phyloP scores from a whole-genome alignment of 495 filamentous ascomycete species.

The Tuber borchii region DNA sequence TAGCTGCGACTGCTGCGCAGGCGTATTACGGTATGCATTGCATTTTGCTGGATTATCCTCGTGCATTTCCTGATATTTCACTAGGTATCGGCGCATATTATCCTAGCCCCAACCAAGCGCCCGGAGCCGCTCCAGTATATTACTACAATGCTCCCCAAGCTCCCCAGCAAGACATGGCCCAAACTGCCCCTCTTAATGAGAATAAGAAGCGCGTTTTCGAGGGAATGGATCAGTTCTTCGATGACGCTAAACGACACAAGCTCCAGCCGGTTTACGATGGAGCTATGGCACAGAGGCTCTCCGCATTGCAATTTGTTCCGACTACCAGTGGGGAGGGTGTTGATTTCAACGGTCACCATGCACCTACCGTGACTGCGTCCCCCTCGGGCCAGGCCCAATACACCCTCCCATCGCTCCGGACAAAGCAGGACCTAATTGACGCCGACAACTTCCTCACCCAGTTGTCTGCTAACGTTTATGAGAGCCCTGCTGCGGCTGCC shows the following conservation, averaged over 20 bases:
- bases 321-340: conserved; percentile 38
- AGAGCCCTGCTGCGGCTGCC: conserved; percentile 71
- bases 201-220: conserved; percentile 76
- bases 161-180: conserved; percentile 39
- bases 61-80: conserved; percentile 35
- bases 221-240: conserved; percentile 87
- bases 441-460: conserved; percentile 91
- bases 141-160: conserved; percentile 31
- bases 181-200: conserved; percentile 47
- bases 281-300: conserved; percentile 40
- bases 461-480: conserved; percentile 90
- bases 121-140: conserved; percentile 27
- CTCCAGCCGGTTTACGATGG: conserved; percentile 64
- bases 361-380: conserved; percentile 36
- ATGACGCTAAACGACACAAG: conserved; percentile 77
- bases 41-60: conserved; percentile 21
- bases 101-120: conserved; percentile 27
- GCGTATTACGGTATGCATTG: conserved; percentile 42
- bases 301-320: conserved; percentile 38
- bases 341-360: conserved; percentile 37
- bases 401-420: conserved; percentile 72
- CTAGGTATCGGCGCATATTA: conserved; percentile 41
- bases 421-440: conserved; percentile 84
- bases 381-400: conserved; percentile 55
- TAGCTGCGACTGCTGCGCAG: conserved; percentile 41